Evolutionary conservation across 495 filamentous ascomycete species (phyloP).

Genomic region (Mytilinidion resinicola): DNA sequence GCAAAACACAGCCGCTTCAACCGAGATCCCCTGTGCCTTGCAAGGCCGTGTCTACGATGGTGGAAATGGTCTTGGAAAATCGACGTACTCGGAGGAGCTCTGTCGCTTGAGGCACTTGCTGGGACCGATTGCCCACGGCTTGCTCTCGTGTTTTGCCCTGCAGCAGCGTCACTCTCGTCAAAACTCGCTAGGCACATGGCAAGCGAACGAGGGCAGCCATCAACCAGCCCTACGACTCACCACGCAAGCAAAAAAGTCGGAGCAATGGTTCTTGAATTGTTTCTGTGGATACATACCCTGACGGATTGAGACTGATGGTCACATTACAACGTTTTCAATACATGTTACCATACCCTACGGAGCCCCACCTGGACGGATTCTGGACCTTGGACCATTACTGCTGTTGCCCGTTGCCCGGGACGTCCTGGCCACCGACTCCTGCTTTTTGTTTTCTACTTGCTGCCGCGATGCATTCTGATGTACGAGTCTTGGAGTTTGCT

Average conservation of each 20-base stretch:
- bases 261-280: no score
- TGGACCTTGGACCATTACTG: not conserved
- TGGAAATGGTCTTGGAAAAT: not conserved
- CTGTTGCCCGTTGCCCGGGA: not conserved
- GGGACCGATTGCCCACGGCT: not conserved
- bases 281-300: no score
- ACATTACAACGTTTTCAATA: no score
- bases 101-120: not conserved
- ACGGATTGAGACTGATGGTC: no score
- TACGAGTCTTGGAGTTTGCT: not conserved
- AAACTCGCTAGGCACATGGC: no score
- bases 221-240: no score
- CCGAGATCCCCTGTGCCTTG: constrained; percentile 28
- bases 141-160: no score
- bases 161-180: no score
- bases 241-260: no score
- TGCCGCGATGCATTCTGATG: not conserved
- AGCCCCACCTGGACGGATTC: not conserved
- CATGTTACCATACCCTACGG: no score
- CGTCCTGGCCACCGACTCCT: not conserved
- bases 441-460: not conserved
- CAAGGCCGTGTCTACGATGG: constrained; percentile 10
- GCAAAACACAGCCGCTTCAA: constrained; percentile 32
- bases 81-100: not conserved
- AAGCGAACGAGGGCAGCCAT: no score